Conservation (phyloP, 164 flowering plant genomes). For the Chloranthus sessilifolius region DNA sequence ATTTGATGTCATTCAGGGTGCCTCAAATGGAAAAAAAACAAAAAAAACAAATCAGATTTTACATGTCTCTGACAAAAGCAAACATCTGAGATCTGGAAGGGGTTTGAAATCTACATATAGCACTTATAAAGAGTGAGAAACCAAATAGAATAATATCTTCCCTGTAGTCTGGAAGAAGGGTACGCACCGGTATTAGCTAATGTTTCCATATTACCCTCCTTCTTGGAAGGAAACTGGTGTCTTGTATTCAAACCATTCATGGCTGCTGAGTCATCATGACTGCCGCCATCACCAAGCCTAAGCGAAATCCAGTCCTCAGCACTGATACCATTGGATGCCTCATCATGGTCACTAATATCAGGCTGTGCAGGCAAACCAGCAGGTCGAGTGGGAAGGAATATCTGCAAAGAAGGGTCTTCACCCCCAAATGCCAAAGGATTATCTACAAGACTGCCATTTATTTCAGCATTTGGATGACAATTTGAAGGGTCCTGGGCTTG, state of each 20-base stretch:
- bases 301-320: constrained; percentile 93
- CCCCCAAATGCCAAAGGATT: constrained; percentile 66
- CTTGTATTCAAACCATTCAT: constrained; percentile 37
- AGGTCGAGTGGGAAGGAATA: constrained; percentile 81
- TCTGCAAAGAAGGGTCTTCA: constrained; percentile 82
- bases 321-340: constrained; percentile 47
- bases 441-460: constrained; percentile 58
- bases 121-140: not conserved
- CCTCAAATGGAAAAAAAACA: too few relatives aligned
- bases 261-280: constrained; percentile 34
- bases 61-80: too few relatives aligned
- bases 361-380: constrained; percentile 37
- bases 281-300: constrained; percentile 66
- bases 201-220: constrained; percentile 50
- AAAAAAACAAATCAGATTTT: too few relatives aligned
- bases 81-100: too few relatives aligned
- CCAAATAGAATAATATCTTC: not conserved
- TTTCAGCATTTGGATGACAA: constrained; percentile 31
- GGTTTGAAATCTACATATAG: not conserved
- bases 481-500: constrained; percentile 43
- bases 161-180: not conserved
- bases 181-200: constrained; percentile 59
- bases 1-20: too few relatives aligned
- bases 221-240: constrained; percentile 37
- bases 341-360: constrained; percentile 47